Conservation (phyloP, 1,284 basidiomycete genomes). For the Cryptococcus sp. region DNA sequence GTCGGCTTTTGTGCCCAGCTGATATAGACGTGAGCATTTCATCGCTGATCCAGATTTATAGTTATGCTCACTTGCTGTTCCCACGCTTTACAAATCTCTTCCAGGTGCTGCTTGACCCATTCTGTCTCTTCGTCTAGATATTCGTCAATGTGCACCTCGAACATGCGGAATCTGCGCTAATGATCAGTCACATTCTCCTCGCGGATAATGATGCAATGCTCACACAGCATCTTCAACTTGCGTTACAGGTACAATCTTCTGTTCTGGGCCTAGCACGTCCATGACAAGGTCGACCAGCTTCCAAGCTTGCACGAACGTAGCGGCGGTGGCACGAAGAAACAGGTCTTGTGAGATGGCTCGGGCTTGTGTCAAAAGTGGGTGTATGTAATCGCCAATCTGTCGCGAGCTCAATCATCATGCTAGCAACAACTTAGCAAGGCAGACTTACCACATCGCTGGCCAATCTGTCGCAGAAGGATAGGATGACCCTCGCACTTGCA, state of each 20-base stretch:
- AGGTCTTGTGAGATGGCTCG: conserved; percentile 70
- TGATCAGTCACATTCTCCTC: neutral
- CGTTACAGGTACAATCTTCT: conserved; percentile 52
- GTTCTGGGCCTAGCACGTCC: conserved; percentile 42
- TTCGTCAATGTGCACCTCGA: conserved; percentile 92
- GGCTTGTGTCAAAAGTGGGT: conserved; percentile 72
- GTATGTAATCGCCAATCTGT: conserved; percentile 84
- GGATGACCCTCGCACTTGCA: conserved; percentile 52
- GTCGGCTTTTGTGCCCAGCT: conserved; percentile 20
- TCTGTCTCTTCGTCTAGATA: conserved; percentile 94
- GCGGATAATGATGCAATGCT: conserved; percentile 24
- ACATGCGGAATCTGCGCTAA: conserved; percentile 75
- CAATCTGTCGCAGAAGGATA: conserved; percentile 47
- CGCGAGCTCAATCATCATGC: neutral
- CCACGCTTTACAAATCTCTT: conserved; percentile 76
- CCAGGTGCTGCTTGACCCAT: conserved; percentile 71
- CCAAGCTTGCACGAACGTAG: conserved; percentile 84
- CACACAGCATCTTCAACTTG: conserved; percentile 81
- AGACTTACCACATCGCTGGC: conserved; percentile 46
- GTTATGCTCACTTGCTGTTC: conserved; percentile 54
- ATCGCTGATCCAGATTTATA: neutral
- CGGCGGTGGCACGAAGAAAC: conserved; percentile 83
- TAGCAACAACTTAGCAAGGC: neutral
- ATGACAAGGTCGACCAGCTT: conserved; percentile 77
- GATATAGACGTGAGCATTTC: neutral